phyloP scores from a whole-genome alignment of 2,329 filamentous ascomycete genomes.

The Simplicillium aogashimaense region DNA sequence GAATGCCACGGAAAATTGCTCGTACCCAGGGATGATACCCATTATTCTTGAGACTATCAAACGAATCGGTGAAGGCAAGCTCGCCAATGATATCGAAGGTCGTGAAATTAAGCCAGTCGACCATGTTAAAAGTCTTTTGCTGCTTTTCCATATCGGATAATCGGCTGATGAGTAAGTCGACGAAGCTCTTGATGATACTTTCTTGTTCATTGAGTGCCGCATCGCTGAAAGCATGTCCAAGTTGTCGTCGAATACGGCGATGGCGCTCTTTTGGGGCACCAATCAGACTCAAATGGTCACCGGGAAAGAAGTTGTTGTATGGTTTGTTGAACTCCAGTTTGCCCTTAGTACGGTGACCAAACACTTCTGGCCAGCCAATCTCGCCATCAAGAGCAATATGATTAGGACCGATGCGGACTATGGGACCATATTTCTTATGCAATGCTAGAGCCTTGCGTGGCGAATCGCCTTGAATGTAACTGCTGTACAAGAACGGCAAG shows the following conservation, averaged over 20 bases:
- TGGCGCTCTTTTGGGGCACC: constrained; percentile 9
- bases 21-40: constrained; percentile 17
- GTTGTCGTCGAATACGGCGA: constrained; percentile 12
- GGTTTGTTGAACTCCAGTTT: constrained; percentile 10
- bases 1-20: constrained; percentile 10
- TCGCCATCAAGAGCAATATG: constrained; percentile 23
- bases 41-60: constrained; percentile 20
- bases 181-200: constrained; percentile 13
- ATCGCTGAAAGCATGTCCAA: constrained; percentile 20
- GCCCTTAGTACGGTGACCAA: constrained; percentile 12
- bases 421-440: constrained; percentile 18
- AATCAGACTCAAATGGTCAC: constrained; percentile 9
- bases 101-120: constrained; percentile 24
- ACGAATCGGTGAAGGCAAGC: constrained; percentile 32
- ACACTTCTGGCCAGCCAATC: constrained; percentile 23
- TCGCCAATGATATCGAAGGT: constrained; percentile 30
- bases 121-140: constrained; percentile 13
- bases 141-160: constrained; percentile 8
- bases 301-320: not conserved
- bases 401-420: constrained; percentile 30
- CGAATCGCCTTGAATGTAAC: constrained; percentile 9
- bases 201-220: constrained; percentile 20
- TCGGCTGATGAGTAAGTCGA: constrained; percentile 14
- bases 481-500: constrained; percentile 10
- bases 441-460: constrained; percentile 10